Base-by-base conservation (phyloP, 78 protist species). In the Speleostelium caveatum region DNA sequence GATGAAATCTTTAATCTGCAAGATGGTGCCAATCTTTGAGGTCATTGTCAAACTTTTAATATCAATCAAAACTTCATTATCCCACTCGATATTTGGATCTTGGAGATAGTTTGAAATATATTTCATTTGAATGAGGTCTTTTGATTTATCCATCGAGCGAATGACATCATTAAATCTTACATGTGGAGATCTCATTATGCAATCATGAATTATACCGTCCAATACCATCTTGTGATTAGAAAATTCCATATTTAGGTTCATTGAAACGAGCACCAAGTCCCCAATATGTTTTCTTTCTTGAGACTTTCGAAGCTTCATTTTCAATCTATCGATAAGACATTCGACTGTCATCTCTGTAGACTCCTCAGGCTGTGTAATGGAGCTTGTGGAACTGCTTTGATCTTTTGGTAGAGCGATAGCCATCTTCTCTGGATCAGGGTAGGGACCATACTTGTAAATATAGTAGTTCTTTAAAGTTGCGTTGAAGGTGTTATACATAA, bases 401-500 rank as follows among this genome's bases (percentile, higher is more conserved):
- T 10, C 10, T 14, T 45, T 45, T 14, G 53, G 10, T 14, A 6
- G n/a, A 45, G n/a, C 10, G 53, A 14, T 45, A 45, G 6, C 10
- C 53, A 45, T 45, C 6, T 45, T 45, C 6, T 10, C 10, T 14
- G n/a, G 6, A 10, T 45, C 53, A 45, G 66, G 49, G 14, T 65
- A 79, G 10, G 91, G 91, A 32, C 75, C 75, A 61, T 22, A 69
- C 14, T 69, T 67, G 51, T 45, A 83, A 22, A 63, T 75, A 59
- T 83, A 83, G n/a, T 83, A 83, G 30, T 79, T 55, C 65, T 69
- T 51, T 28, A 69, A 38, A 17, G 72, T 71, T 0, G 1, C 26
- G 42, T 83, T 83, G 32, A 69, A 53, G 14, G 55, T 69, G 42
- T 83, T 66, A 61, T 83, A 83, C 65, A 83, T 32, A 56, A 69